Evolutionary conservation across 768 basidiomycete species (phyloP).

Genomic region (Mrakia blollopis): DNA sequence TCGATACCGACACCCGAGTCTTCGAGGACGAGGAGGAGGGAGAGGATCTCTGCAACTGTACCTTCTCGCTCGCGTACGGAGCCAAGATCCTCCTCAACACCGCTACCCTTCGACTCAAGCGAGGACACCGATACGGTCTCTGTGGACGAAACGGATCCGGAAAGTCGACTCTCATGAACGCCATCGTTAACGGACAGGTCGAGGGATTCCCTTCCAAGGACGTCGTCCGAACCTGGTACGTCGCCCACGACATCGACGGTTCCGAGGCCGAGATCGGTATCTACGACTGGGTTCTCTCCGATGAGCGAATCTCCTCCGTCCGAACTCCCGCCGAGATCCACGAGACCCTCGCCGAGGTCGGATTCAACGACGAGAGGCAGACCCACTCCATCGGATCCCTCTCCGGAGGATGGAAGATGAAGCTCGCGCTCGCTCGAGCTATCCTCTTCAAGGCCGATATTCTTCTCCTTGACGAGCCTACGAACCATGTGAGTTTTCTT

Average conservation of each 20-base stretch:
- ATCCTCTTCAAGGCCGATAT: constrained; percentile 99
- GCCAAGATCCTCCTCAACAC: constrained; percentile 98
- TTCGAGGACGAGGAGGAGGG: constrained; percentile 92
- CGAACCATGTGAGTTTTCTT: constrained; percentile 47
- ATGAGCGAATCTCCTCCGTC: constrained; percentile 70
- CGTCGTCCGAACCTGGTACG: constrained; percentile 97
- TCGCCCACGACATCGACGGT: constrained; percentile 98
- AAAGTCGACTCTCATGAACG: constrained; percentile 53
- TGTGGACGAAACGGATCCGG: constrained; percentile 99
- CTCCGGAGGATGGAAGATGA: constrained; percentile 99
- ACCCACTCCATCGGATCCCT: constrained; percentile 76
- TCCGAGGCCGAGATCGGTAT: constrained; percentile 88
- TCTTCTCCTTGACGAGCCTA: constrained; percentile 91
- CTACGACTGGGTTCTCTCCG: constrained; percentile 76
- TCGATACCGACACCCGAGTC: constrained; percentile 54
- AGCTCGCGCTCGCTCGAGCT: constrained; percentile 91
- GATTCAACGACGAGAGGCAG: constrained; percentile 85
- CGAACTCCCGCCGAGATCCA: constrained; percentile 60
- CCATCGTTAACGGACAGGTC: constrained; percentile 60
- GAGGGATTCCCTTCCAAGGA: constrained; percentile 98
- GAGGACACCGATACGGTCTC: constrained; percentile 96
- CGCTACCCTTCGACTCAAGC: constrained; percentile 92
- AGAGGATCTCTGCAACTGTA: constrained; percentile 97
- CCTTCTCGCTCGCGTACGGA: constrained; percentile 97
- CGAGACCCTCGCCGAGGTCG: constrained; percentile 80